Evolutionary conservation across 176 grass and related monocot species (phyloP), one percentile per base, ranked within the genome.

Genomic region (Aechmea fasciata): DNA sequence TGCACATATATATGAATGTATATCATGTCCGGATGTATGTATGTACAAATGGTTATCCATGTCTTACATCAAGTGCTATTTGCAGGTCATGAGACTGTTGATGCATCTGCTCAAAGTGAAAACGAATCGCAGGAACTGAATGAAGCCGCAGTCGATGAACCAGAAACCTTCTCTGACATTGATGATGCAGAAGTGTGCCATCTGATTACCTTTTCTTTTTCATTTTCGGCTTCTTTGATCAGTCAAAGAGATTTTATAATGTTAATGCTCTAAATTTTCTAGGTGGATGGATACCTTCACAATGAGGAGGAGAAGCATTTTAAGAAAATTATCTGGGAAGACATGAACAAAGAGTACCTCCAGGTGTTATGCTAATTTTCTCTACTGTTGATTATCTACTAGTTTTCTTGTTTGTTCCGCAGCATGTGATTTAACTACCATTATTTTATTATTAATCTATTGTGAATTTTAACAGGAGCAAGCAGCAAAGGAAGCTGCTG

Each of bases 281-380:
- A 92, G 93, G 77, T 96, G 71, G 79, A 85, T 19, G 75, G 77
- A 70, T 96, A 92, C 72, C 86, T 96, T 69, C 79, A 92, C 71
- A 81, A 89, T 77, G 93, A 96, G 70, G 83, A 96, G 81, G 92
- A 96, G 79, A 96, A 77, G 71, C 72, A 83, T 11, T 85, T 85
- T 69, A 92, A 96, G 78, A 96, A 79, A 50, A 85, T 96, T 71
- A 96, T 96, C 48, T 92, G 89, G 86, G 93, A 96, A 83, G 89
- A 96, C 87, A 90, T 96, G 86, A 96, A 96, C 76, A 96, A 85
- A 87, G 89, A 90, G 49, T 96, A 92, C 83, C 89, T 92, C 74
- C 83, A 96, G 86, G 89, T 96, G 65, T 81, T 69, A 70, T 26
- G 14, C 50, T 64, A 65, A 49, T 69, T 73, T 47, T 23, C 4